A percentile compares a stretch with the other conserved stretches of the same genome.
Evolutionary conservation across 2,329 filamentous ascomycete genomes (phyloP).

Genomic region (Akanthomyces lecanii): DNA sequence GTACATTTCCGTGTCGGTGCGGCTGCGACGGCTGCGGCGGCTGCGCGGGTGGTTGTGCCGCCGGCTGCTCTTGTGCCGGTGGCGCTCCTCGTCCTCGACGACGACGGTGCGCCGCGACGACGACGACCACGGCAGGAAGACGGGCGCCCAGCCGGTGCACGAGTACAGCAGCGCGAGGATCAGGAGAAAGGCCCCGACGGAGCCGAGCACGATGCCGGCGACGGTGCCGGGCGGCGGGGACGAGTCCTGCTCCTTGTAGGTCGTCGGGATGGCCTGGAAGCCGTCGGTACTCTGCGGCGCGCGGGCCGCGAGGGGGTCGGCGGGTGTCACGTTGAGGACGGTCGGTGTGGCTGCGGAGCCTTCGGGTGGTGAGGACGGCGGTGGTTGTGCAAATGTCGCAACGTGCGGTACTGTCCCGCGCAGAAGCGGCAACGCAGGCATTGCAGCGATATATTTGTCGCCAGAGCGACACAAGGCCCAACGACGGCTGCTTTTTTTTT

Average conservation of each 20-base stretch:
- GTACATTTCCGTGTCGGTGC: constrained; percentile 27
- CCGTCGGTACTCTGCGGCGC: not conserved
- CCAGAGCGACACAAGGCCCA: too few species aligned
- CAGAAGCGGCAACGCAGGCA: not conserved
- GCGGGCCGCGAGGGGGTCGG: constrained; percentile 10
- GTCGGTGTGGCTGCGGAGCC: not conserved
- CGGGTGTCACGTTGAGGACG: not conserved
- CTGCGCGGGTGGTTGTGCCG: not conserved
- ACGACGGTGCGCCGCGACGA: constrained; percentile 8
- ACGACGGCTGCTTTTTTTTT: too few species aligned
- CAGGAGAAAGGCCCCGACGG: constrained; percentile 48
- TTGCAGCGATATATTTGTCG: not conserved
- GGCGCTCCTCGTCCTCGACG: not conserved
- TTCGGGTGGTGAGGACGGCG: not conserved
- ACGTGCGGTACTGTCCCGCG: not conserved
- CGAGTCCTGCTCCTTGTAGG: constrained; percentile 29
- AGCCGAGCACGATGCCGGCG: constrained; percentile 43
- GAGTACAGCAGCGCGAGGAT: constrained; percentile 49
- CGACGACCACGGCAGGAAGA: constrained; percentile 24
- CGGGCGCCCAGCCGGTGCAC: constrained; percentile 41
- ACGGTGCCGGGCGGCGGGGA: constrained; percentile 40
- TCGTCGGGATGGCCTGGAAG: constrained; percentile 32
- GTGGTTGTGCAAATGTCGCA: not conserved
- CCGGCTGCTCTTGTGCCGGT: not conserved
- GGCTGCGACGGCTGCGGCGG: constrained; percentile 12